These are phyloP conservation scores for Homolaphlyctis polyrhiza DNA, from an alignment of 371 early-diverging fungal species.

Conservation along the genomic window DNA sequence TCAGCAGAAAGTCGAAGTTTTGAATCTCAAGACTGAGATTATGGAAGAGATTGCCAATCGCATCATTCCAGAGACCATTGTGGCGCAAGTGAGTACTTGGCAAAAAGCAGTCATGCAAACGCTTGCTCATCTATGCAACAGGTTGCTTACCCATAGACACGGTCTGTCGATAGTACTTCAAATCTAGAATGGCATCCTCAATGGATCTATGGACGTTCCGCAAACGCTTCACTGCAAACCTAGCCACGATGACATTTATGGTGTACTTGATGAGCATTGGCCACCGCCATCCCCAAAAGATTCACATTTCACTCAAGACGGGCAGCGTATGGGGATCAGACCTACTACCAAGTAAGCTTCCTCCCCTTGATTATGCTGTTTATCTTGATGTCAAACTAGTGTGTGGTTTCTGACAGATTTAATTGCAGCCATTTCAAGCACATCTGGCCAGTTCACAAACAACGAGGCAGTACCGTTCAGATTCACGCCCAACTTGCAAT, in stretches of 20 bases:
- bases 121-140: background rate
- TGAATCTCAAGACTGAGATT: constrained; percentile 75
- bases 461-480: constrained; percentile 93
- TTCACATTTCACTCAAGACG: constrained; percentile 74
- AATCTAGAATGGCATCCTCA: constrained; percentile 55
- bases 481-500: constrained; percentile 93
- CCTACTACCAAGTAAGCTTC: constrained; percentile 57
- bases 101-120: background rate
- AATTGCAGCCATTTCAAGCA: constrained; percentile 16
- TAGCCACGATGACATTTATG: constrained; percentile 85
- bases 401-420: background rate
- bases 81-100: constrained; percentile 53
- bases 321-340: constrained; percentile 82
- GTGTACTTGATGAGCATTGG: constrained; percentile 83
- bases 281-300: constrained; percentile 80
- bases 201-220: constrained; percentile 89
- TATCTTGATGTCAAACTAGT: background rate
- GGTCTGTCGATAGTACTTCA: background rate
- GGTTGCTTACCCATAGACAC: background rate
- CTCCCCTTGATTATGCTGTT: constrained; percentile 2
- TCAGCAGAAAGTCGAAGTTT: constrained; percentile 55
- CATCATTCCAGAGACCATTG: constrained; percentile 75
- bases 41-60: constrained; percentile 68
- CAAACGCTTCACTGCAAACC: constrained; percentile 86
- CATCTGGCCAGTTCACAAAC: constrained; percentile 33